Percentiles rank a stretch among this genome's conserved stretches.
Conservation (phyloP, 1,284 basidiomycete species). For the Moesziomyces sp. region DNA sequence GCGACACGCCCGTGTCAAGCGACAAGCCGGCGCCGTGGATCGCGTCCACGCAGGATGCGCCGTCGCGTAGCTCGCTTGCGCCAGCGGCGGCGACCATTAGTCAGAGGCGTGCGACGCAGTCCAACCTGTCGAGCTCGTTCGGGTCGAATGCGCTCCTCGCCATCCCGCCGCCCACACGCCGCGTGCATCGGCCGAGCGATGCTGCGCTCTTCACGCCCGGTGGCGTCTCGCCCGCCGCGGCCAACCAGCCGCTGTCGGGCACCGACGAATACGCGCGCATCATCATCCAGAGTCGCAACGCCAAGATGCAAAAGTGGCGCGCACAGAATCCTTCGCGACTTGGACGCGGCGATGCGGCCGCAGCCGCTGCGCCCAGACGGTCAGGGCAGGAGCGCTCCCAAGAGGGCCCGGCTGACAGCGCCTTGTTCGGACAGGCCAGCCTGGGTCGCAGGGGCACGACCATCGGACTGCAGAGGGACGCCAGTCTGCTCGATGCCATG, state of each 20-base stretch:
- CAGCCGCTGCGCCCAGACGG: slow-evolving; percentile 7
- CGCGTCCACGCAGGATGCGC: slow-evolving; percentile 51
- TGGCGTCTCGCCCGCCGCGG: slow-evolving; percentile 17
- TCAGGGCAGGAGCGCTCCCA: slow-evolving; percentile 7
- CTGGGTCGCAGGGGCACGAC: slow-evolving; percentile 49
- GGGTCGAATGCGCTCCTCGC: slow-evolving; percentile 38
- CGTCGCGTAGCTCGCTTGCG: slow-evolving; percentile 10
- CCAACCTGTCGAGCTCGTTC: slow-evolving; percentile 37
- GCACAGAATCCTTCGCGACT: slow-evolving; percentile 39
- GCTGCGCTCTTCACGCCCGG: slow-evolving; percentile 34
- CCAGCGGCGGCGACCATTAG: slow-evolving; percentile 18
- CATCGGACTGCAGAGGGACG: slow-evolving; percentile 33
- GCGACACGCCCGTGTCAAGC: not conserved
- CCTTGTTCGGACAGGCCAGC: slow-evolving; percentile 18
- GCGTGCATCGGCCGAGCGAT: slow-evolving; percentile 30
- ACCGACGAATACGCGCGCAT: slow-evolving; percentile 72
- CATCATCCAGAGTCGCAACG: slow-evolving; percentile 72
- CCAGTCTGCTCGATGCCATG: slow-evolving; percentile 11
- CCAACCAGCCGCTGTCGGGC: slow-evolving; percentile 42
- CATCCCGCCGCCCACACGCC: slow-evolving; percentile 22
- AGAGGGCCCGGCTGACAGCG: slow-evolving; percentile 5
- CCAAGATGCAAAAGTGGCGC: slow-evolving; percentile 72
- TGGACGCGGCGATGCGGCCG: slow-evolving; percentile 12
- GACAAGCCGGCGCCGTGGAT: slow-evolving; percentile 60
- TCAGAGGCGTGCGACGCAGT: slow-evolving; percentile 28